Conservation (phyloP, 108 stramenopile species). For the Pseudonitzschia delicatissima region DNA sequence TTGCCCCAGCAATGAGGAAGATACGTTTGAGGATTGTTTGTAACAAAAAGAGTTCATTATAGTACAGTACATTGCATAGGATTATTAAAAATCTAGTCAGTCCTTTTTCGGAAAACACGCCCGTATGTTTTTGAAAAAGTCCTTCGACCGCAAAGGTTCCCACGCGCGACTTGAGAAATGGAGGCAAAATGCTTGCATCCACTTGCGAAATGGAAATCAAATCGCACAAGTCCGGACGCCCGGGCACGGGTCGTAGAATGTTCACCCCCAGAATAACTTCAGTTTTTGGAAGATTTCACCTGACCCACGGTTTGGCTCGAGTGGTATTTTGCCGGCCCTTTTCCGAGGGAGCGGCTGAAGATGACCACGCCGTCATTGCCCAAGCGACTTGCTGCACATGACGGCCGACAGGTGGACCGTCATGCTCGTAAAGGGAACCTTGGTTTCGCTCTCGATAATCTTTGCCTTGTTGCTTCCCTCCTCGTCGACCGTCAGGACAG, state of each 20-base stretch:
- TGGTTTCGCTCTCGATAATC: constrained; percentile 49
- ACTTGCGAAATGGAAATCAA: constrained; percentile 49
- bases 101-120: too few relatives aligned
- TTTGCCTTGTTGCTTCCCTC: constrained; percentile 29
- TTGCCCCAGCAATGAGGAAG: too few relatives aligned
- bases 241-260: constrained; percentile 44
- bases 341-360: constrained; percentile 38
- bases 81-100: too few relatives aligned
- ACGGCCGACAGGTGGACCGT: constrained; percentile 39
- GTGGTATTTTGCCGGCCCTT: constrained; percentile 35
- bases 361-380: constrained; percentile 42
- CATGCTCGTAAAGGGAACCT: constrained; percentile 46
- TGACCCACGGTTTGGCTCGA: neutral
- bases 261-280: constrained; percentile 56
- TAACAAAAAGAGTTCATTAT: too few relatives aligned
- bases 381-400: constrained; percentile 42
- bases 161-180: constrained; percentile 39
- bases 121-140: constrained; percentile 51
- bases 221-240: constrained; percentile 40
- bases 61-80: too few relatives aligned
- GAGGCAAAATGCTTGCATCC: constrained; percentile 41
- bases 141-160: constrained; percentile 48
- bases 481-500: constrained; percentile 13
- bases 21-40: too few relatives aligned
- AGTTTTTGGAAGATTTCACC: constrained; percentile 19